These are phyloP conservation scores for Ophiocordyceps unilateralis DNA, from an alignment of 2,329 filamentous ascomycete genomes.

Conservation along the genomic window DNA sequence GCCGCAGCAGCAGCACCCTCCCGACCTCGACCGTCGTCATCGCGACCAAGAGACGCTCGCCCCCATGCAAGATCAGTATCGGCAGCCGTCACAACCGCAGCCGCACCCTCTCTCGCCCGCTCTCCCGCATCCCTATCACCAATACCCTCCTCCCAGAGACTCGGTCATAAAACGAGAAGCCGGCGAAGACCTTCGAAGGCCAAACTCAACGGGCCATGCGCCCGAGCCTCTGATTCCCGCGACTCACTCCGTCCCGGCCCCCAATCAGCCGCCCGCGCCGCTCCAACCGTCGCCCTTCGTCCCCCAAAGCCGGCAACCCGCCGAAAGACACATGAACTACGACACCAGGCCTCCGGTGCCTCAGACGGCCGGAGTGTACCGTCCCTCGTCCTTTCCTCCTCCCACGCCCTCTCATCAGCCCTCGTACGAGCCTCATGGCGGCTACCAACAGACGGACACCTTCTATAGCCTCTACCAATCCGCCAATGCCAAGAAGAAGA, in stretches of 20 bases:
- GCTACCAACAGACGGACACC: conserved; percentile 16
- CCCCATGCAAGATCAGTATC: conserved; percentile 36
- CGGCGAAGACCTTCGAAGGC: conserved; percentile 31
- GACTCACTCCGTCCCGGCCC: conserved; percentile 13
- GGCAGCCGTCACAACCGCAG: conserved; percentile 10
- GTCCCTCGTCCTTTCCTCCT: conserved; percentile 19
- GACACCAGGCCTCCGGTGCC: conserved; percentile 29
- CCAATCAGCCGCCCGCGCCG: conserved; percentile 12
- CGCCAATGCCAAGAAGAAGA: conserved; percentile 36
- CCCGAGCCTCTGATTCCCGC: conserved; percentile 16
- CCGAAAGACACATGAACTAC: conserved; percentile 36
- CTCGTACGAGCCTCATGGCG: conserved; percentile 18
- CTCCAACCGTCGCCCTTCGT: conserved; percentile 17
- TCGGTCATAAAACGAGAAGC: conserved; percentile 39
- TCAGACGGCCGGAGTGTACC: conserved; percentile 25
- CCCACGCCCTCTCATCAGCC: conserved; percentile 21
- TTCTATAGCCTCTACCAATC: conserved; percentile 25
- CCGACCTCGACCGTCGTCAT: conserved; percentile 34
- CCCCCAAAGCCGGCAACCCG: background rate
- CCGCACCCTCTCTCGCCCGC: conserved; percentile 23
- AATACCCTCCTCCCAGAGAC: conserved; percentile 28
- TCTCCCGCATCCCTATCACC: conserved; percentile 23
- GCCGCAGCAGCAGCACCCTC: conserved; percentile 17
- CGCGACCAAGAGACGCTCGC: conserved; percentile 38
- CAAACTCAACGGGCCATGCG: conserved; percentile 33